Evolutionary conservation across 352 stramenopile genomes (phyloP), one percentile per base, ranked within the genome.

Genomic region (Phytophthora capsici): DNA sequence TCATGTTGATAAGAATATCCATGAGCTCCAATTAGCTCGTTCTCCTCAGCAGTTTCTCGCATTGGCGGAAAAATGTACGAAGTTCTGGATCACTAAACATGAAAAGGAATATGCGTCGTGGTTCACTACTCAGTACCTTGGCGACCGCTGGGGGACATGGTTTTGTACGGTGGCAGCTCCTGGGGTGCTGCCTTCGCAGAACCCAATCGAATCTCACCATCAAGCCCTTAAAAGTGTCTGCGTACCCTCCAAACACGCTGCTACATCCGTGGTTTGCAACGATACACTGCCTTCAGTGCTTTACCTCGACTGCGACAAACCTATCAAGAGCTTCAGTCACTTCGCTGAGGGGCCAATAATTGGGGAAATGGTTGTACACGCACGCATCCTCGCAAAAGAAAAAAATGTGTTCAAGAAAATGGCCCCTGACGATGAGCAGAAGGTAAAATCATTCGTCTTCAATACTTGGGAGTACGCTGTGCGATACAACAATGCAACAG

Each of bases 171-270:
- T 8, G 6, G 47, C 28, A 16, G 19, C 3, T 16, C 47, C 47
- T 44, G 30, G 47, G 4, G 47, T 43, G 8, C 32, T 43, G 26
- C n/a, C 30, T 2, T 30, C 47, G 2, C 47, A 55, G 30, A 55
- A 55, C 26, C 28, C 26, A 1, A 25, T 55, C 10, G 46, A 54
- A 12, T 44, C 47, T 13, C 47, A 55, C 28, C 13, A 55, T 12
- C 13, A n/a, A 32, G 30, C 30, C 0, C 28, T 43, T 9, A 55
- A 55, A 8, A 8, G 3, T 6, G 28, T 40, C 20, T 55, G 28
- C 23, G 5, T 32, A 12, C 4, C 28, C 6, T 14, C 2, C 0
- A 14, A 28, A 12, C 10, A 32, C 30, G 10, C 28, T 3, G 32
- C 8, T 8, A 55, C 47, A 30, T 26, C 28, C 9, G 30, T 44